Evolutionary conservation across 2,329 filamentous ascomycete genomes (phyloP).

Genomic region (Aspergillus brasiliensis): DNA sequence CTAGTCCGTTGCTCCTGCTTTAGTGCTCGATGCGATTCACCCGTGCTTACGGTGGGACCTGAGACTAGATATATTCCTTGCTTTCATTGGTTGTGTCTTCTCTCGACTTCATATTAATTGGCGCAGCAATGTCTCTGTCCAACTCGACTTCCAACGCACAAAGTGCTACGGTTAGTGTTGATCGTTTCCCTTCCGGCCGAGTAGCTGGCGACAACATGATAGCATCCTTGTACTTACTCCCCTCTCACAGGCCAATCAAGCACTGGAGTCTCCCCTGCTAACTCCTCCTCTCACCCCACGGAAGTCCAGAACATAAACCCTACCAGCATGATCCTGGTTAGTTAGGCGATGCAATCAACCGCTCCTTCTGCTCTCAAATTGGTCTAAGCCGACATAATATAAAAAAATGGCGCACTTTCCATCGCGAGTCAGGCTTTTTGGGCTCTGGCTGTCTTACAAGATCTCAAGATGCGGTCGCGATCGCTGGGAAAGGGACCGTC

Average conservation of each 20-base stretch:
- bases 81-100: background rate
- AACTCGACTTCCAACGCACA: background rate
- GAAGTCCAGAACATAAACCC: background rate
- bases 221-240: background rate
- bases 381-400: background rate
- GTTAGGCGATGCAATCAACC: background rate
- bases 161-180: background rate
- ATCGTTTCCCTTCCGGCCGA: background rate
- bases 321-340: background rate
- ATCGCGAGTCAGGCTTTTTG: background rate
- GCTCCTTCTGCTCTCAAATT: background rate
- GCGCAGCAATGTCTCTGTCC: background rate
- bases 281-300: background rate
- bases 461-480: background rate
- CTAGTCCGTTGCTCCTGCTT: background rate
- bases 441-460: background rate
- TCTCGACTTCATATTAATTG: background rate
- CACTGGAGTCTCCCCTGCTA: background rate
- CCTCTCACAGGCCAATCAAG: background rate
- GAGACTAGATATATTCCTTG: background rate
- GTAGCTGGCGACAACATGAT: background rate
- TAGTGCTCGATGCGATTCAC: background rate
- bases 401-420: background rate
- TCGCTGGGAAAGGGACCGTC: background rate
- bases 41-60: background rate